phyloP scores from a whole-genome alignment of 257 asterid genomes.

The Solanum etuberosum region DNA sequence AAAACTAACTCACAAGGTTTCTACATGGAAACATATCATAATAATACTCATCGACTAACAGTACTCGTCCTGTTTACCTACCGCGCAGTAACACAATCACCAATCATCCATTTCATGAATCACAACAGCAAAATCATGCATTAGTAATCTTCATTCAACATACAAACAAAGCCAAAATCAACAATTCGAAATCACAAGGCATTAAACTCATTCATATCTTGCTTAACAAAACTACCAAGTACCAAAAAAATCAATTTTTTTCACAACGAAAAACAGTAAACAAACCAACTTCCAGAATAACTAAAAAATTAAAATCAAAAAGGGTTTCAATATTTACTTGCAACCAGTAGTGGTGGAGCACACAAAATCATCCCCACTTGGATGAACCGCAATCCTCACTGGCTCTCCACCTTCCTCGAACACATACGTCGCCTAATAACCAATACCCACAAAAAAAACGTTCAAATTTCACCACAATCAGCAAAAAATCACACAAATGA shows the following conservation, averaged over 20 bases:
- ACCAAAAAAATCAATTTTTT: not conserved
- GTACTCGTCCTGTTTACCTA: not conserved
- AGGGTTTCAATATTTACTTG: conserved; percentile 45
- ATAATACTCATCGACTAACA: not conserved
- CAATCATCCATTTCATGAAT: not conserved
- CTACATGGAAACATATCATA: not conserved
- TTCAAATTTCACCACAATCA: not conserved
- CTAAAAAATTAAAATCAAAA: not conserved
- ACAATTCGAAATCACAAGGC: not conserved
- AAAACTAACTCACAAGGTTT: not conserved
- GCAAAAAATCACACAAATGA: not conserved
- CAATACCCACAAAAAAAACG: not conserved
- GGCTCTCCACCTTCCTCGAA: conserved; percentile 67
- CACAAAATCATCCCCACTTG: conserved; percentile 70
- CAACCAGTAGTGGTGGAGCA: conserved; percentile 85
- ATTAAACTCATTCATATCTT: not conserved
- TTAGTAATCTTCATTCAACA: not conserved
- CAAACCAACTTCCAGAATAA: not conserved
- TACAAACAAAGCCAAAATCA: not conserved
- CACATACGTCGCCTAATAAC: conserved; percentile 47
- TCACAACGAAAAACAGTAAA: not conserved
- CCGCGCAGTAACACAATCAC: not conserved
- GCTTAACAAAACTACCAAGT: not conserved
- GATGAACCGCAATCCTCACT: conserved; percentile 64
- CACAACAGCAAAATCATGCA: not conserved